These are phyloP conservation scores for Arachnomyces sp. DNA, from an alignment of 2,329 filamentous ascomycete genomes.

Conservation along the genomic window DNA sequence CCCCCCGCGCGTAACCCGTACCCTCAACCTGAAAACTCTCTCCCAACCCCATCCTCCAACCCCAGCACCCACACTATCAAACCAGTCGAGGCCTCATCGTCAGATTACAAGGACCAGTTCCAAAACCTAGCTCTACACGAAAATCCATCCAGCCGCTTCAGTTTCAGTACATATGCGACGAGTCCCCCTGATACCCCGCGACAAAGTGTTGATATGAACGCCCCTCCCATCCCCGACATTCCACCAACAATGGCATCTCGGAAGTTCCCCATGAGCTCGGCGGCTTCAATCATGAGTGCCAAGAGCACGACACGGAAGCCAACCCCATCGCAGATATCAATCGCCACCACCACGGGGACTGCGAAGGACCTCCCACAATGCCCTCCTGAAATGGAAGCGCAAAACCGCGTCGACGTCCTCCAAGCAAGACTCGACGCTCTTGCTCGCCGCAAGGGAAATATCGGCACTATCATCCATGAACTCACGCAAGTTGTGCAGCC, in stretches of 20 bases:
- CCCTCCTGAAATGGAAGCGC: conserved; percentile 52
- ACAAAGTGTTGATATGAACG: conserved; percentile 30
- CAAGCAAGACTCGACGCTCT: conserved; percentile 59
- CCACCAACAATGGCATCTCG: conserved; percentile 32
- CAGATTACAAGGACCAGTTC: conserved; percentile 25
- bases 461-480: conserved; percentile 63
- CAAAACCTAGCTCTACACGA: conserved; percentile 36
- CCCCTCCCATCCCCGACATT: conserved; percentile 24
- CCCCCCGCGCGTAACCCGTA: no score
- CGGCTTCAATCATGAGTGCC: conserved; percentile 15
- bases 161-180: conserved; percentile 54
- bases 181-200: conserved; percentile 32
- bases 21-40: no score
- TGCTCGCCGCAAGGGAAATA: conserved; percentile 59
- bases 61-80: conserved; percentile 11
- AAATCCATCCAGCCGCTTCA: conserved; percentile 54
- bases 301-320: conserved; percentile 35
- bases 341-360: conserved; percentile 7
- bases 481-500: conserved; percentile 70
- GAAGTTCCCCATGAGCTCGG: conserved; percentile 27
- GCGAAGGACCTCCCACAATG: conserved; percentile 53
- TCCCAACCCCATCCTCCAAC: not conserved
- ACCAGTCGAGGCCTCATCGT: conserved; percentile 21
- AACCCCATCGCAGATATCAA: conserved; percentile 29
- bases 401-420: conserved; percentile 58